Conservation (phyloP, 225 moss, liverwort and hornwort species). For the Sphagnum tenellum region DNA sequence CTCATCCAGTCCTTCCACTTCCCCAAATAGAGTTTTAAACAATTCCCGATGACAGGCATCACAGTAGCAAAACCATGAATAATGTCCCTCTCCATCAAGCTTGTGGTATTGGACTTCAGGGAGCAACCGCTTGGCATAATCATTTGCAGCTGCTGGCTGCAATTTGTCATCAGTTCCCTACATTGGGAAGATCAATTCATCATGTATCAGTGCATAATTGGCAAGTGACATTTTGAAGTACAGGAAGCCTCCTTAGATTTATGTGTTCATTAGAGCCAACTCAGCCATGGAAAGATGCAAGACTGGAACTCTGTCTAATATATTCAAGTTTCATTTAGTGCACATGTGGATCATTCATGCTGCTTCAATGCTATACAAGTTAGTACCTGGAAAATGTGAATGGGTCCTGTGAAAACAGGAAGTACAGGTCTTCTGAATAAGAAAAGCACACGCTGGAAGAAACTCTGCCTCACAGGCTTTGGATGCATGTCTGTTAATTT, state of each 20-base stretch:
- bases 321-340: no score
- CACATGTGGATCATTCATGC: no score
- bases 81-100: slow-evolving; percentile 77
- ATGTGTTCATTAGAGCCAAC: no score
- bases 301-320: no score
- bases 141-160: slow-evolving; percentile 48
- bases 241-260: no score
- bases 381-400: slow-evolving; percentile 83
- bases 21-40: slow-evolving; percentile 61
- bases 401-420: slow-evolving; percentile 51
- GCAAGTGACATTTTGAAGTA: no score
- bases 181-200: no score
- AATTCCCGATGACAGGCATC: slow-evolving; percentile 63
- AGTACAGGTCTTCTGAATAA: slow-evolving; percentile 41
- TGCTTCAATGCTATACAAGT: no score
- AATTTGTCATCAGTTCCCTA: slow-evolving; percentile 79
- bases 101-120: slow-evolving; percentile 60
- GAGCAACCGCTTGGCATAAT: slow-evolving; percentile 45
- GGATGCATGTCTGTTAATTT: slow-evolving; percentile 49
- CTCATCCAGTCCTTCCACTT: slow-evolving; percentile 14
- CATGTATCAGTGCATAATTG: no score
- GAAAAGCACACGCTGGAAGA: slow-evolving; percentile 45
- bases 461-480: slow-evolving; percentile 12
- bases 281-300: no score
- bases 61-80: slow-evolving; percentile 83